phyloP scores from a whole-genome alignment of 1,284 basidiomycete genomes.

The Blastosporella zonata region DNA sequence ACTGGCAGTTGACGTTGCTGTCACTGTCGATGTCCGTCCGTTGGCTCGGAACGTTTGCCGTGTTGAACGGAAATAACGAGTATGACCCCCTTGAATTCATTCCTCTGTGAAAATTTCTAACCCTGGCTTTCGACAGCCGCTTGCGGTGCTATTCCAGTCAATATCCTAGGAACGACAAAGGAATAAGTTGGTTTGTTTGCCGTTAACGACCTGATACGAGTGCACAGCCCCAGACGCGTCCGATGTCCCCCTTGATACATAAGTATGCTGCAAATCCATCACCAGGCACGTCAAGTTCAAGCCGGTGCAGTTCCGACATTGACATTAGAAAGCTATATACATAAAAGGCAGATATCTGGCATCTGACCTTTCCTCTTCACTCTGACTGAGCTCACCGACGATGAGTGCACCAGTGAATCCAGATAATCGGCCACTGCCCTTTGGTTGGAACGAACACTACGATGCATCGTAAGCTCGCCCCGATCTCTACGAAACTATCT shows the following conservation, averaged over 20 bases:
- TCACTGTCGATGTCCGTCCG: background rate
- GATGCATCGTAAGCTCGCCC: constrained; percentile 26
- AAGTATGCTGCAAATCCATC: background rate
- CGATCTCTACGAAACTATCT: background rate
- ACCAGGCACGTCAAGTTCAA: constrained; percentile 4
- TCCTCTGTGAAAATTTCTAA: background rate
- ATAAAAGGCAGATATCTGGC: background rate
- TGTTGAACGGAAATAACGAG: background rate
- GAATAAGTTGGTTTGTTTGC: too few relatives aligned
- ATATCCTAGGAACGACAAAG: too few relatives aligned
- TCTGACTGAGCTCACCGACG: background rate
- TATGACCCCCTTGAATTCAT: background rate
- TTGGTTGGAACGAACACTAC: constrained; percentile 30
- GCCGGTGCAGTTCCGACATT: background rate
- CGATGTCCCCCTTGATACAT: background rate
- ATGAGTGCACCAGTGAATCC: constrained; percentile 21
- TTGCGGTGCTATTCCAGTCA: too few relatives aligned
- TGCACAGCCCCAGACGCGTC: background rate
- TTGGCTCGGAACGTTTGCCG: background rate
- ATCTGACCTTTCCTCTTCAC: background rate
- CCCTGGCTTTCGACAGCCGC: too few relatives aligned
- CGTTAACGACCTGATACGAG: background rate
- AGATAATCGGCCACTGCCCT: constrained; percentile 26
- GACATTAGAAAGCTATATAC: background rate
- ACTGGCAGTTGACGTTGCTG: background rate